Evolutionary conservation across 2,329 filamentous ascomycete genomes (phyloP), one percentile per base, ranked within the genome.

Genomic region (Aspergillus aculeatinus): DNA sequence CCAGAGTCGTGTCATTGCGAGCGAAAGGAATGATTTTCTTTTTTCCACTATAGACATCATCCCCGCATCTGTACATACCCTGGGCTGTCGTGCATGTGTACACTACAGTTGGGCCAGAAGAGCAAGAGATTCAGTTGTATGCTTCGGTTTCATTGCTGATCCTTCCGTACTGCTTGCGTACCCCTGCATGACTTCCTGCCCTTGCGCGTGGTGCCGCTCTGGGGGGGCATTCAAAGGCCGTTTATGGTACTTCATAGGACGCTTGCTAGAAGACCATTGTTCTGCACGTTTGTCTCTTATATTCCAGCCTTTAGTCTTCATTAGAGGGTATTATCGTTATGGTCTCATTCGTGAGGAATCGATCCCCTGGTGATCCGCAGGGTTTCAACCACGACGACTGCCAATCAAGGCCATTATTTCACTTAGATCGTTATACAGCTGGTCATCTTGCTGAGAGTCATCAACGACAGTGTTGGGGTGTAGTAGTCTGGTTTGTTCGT

Each of bases 1-100:
- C 71, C 67, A 72, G 68, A 72, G 67, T 75, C 70, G 69, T 75
- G 70, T 71, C 70, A 73, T 75, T 76, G 70, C 71, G 68, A 76
- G 74, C 74, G 74, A 75, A 74, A 76, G 72, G 69, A 73, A 74
- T 70, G 69, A 67, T 72, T 67, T 71, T 69, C 70, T 68, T 69
- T 72, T 65, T 67, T 65, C 68, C 65, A 69, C 65, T 72, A 73
- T 76, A 77, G 74, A 77, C 70, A 61, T 75, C 70, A 71, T 69
- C 69, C 72, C 67, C 74, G 72, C 73, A 71, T 72, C 68, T 76
- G 74, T 77, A 77, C 71, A 76, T 77, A 76, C 68, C 72, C 71
- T 73, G 71, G 71, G 74, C 71, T 72, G 68, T 70, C 59, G 69
- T 74, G 70, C 67, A 66, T 68, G 68, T 75, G 73, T 76, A 76